A percentile compares a stretch with the other conserved stretches of the same genome.
Evolutionary conservation across 768 basidiomycete genomes (phyloP).

Genomic region (Dioszegia crocea): DNA sequence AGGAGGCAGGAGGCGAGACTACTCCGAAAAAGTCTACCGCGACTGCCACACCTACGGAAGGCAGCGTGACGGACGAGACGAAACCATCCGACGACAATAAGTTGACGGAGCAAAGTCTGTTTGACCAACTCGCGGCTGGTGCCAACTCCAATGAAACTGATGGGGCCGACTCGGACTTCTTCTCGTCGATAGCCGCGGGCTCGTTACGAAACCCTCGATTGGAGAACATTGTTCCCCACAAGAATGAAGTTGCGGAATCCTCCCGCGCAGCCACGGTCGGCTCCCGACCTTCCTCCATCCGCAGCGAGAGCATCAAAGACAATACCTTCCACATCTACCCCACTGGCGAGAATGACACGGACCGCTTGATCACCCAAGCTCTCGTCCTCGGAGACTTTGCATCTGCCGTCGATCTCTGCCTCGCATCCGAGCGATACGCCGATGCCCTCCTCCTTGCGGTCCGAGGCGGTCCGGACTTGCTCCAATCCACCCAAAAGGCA

Average conservation of each 20-base stretch:
- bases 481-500: slow-evolving; percentile 81
- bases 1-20: slow-evolving; percentile 7
- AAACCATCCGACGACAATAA: slow-evolving; percentile 58
- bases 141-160: slow-evolving; percentile 6
- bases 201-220: slow-evolving; percentile 53
- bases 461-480: slow-evolving; percentile 79
- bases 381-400: slow-evolving; percentile 94
- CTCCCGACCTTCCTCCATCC: slow-evolving; percentile 78
- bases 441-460: slow-evolving; percentile 93
- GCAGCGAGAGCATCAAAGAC: slow-evolving; percentile 64
- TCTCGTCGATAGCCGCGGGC: slow-evolving; percentile 63
- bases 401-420: slow-evolving; percentile 83
- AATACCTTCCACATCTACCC: slow-evolving; percentile 90
- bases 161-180: slow-evolving; percentile 74
- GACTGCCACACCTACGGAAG: slow-evolving; percentile 63
- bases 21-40: slow-evolving; percentile 54
- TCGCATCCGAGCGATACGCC: slow-evolving; percentile 82
- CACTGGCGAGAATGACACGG: slow-evolving; percentile 75
- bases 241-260: slow-evolving; percentile 70
- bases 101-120: slow-evolving; percentile 72
- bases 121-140: slow-evolving; percentile 66
- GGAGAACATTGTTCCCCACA: slow-evolving; percentile 66
- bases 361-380: slow-evolving; percentile 83
- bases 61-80: slow-evolving; percentile 51
- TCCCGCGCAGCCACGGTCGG: slow-evolving; percentile 93